A percentile compares a stretch with the other conserved stretches of the same genome.
Evolutionary conservation across 164 flowering plant genomes (phyloP).

Genomic region (Malania oleifera): DNA sequence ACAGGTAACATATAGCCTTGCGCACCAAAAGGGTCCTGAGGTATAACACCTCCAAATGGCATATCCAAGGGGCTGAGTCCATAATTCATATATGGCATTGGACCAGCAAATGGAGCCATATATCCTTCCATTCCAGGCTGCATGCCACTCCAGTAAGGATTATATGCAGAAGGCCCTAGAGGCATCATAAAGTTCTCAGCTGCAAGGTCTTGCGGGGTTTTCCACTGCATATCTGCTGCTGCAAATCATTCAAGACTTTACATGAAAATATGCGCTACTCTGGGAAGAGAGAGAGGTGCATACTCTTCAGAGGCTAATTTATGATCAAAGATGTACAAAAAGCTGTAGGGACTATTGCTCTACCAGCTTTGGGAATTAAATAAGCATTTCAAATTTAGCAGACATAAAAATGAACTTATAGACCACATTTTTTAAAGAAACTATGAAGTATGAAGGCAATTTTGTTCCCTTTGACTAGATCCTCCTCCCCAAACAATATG

Average conservation of each 20-base stretch:
- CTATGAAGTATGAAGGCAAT: too few species aligned
- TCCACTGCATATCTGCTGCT: constrained; percentile 70
- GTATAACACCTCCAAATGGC: constrained; percentile 52
- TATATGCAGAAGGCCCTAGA: constrained; percentile 46
- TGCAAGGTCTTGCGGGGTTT: constrained; percentile 51
- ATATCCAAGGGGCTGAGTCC: constrained; percentile 55
- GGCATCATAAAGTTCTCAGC: constrained; percentile 70
- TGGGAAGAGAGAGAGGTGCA: too few species aligned
- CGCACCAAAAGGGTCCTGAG: constrained; percentile 68
- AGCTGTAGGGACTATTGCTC: too few species aligned
- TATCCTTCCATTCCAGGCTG: constrained; percentile 70
- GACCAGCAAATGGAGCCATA: constrained; percentile 46
- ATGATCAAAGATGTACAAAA: too few species aligned
- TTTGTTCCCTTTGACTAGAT: too few species aligned
- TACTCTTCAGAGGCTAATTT: too few species aligned
- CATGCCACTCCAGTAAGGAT: constrained; percentile 72
- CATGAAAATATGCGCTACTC: too few species aligned
- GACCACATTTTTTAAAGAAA: too few species aligned
- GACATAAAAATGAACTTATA: too few species aligned
- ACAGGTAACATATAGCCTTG: constrained; percentile 54
- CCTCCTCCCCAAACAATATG: too few species aligned
- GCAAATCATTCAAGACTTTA: constrained; percentile 12
- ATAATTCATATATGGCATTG: constrained; percentile 67
- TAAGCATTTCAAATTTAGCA: too few species aligned
- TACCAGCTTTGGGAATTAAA: too few species aligned